Conservation (phyloP, 2,329 filamentous ascomycete species). For the Calonectria leucothoes region DNA sequence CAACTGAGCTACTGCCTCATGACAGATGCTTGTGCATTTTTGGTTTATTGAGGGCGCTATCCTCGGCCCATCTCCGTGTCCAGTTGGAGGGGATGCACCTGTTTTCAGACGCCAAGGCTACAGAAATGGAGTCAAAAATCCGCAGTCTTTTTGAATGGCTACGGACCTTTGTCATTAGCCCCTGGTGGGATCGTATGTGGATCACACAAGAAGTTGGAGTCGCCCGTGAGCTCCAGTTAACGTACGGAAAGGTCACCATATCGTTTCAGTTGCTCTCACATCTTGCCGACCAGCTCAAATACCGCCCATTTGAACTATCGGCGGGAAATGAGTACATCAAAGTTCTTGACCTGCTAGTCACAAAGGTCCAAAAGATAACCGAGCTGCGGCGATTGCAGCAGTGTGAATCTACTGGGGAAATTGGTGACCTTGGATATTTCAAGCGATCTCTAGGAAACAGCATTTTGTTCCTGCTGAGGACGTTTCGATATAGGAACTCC, state of each 20-base stretch:
- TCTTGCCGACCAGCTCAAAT: not conserved
- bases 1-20: conserved; percentile 7
- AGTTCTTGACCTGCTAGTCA: conserved; percentile 24
- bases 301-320: not conserved
- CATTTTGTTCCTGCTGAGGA: conserved; percentile 32
- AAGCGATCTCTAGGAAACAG: conserved; percentile 29
- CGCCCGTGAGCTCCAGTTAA: conserved; percentile 26
- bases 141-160: conserved; percentile 33
- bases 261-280: conserved; percentile 18
- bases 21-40: conserved; percentile 27
- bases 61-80: not conserved
- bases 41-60: conserved; percentile 23
- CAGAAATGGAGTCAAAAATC: conserved; percentile 23
- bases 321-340: conserved; percentile 21
- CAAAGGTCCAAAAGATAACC: conserved; percentile 24
- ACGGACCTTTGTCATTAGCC: conserved; percentile 27
- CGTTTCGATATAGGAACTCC: conserved; percentile 27
- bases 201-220: conserved; percentile 35
- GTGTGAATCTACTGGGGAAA: conserved; percentile 13
- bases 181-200: conserved; percentile 39
- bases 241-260: conserved; percentile 27
- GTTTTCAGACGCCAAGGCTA: not conserved
- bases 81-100: conserved; percentile 15
- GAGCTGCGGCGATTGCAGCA: conserved; percentile 26
- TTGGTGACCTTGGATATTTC: conserved; percentile 24